These are phyloP conservation scores for Solanum pennellii DNA, from an alignment of 257 asterid species.

Conservation along the genomic window DNA sequence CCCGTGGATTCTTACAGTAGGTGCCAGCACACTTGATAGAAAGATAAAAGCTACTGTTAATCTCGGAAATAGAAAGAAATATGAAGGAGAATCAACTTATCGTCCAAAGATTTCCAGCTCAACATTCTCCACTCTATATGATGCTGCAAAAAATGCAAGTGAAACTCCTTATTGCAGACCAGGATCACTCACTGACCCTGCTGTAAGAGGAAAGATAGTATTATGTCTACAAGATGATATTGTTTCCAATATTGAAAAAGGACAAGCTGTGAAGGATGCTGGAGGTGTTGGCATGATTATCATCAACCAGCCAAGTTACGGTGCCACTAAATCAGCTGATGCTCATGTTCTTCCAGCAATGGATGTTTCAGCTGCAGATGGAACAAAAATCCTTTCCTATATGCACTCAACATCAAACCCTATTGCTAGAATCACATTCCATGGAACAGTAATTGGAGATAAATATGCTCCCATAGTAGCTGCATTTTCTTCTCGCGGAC, in stretches of 20 bases:
- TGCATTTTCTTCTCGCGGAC: conserved; percentile 41
- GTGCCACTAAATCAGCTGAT: conserved; percentile 5
- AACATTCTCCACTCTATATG: conserved; percentile 13
- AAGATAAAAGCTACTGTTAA: conserved; percentile 15
- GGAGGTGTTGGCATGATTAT: conserved; percentile 46
- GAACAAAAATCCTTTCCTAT: conserved; percentile 9
- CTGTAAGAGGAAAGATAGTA: conserved; percentile 33
- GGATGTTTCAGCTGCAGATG: conserved; percentile 2
- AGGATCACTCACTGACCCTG: not conserved
- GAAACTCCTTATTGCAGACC: conserved; percentile 11
- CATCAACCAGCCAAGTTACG: not conserved
- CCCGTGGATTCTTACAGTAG: conserved; percentile 46
- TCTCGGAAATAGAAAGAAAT: conserved; percentile 18
- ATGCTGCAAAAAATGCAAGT: conserved; percentile 5
- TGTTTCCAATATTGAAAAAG: not conserved
- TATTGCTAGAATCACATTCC: conserved; percentile 8
- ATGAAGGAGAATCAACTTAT: conserved; percentile 20
- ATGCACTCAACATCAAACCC: conserved; percentile 14
- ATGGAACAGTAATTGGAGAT: conserved; percentile 35
- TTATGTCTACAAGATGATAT: conserved; percentile 14
- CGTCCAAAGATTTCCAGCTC: conserved; percentile 17
- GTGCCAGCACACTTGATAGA: conserved; percentile 38
- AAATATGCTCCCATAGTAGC: conserved; percentile 29
- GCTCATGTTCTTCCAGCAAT: conserved; percentile 20
- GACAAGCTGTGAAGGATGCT: conserved; percentile 21